Evolutionary conservation across 2,329 filamentous ascomycete species (phyloP).

Genomic region (Beauveria medogensis): DNA sequence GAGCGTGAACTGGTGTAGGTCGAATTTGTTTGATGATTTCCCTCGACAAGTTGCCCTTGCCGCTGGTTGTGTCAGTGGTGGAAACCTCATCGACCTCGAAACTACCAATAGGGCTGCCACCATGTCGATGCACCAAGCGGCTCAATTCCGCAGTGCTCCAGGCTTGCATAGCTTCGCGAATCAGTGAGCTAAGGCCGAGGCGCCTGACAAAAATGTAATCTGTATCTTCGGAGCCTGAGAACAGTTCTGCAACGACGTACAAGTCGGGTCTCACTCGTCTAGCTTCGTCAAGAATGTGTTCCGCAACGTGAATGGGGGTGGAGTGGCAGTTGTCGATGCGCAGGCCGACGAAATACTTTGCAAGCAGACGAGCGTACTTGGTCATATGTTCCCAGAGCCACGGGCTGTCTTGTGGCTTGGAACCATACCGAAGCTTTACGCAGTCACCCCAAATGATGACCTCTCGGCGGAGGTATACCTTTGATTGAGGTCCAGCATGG

Average conservation of each 20-base stretch:
- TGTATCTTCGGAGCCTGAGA: constrained; percentile 90
- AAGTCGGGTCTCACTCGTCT: constrained; percentile 78
- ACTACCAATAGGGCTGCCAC: constrained; percentile 88
- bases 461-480: constrained; percentile 89
- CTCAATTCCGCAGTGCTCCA: constrained; percentile 94
- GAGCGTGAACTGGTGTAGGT: constrained; percentile 78
- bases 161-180: constrained; percentile 96
- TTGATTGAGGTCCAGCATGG: constrained; percentile 82
- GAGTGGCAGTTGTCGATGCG: constrained; percentile 98
- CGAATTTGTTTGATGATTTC: constrained; percentile 76
- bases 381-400: constrained; percentile 96
- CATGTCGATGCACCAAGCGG: constrained; percentile 85
- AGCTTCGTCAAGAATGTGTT: constrained; percentile 92
- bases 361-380: constrained; percentile 82
- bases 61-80: constrained; percentile 37
- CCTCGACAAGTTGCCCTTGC: constrained; percentile 31
- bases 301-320: constrained; percentile 86
- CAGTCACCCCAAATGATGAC: constrained; percentile 99
- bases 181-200: constrained; percentile 82
- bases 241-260: constrained; percentile 89
- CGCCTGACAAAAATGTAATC: constrained; percentile 94
- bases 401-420: constrained; percentile 72
- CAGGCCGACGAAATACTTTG: constrained; percentile 90
- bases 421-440: constrained; percentile 90
- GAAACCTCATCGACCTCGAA: constrained; percentile 89